phyloP scores from a whole-genome alignment of 2,329 filamentous ascomycete species.

The Diaporthe ilicicola region DNA sequence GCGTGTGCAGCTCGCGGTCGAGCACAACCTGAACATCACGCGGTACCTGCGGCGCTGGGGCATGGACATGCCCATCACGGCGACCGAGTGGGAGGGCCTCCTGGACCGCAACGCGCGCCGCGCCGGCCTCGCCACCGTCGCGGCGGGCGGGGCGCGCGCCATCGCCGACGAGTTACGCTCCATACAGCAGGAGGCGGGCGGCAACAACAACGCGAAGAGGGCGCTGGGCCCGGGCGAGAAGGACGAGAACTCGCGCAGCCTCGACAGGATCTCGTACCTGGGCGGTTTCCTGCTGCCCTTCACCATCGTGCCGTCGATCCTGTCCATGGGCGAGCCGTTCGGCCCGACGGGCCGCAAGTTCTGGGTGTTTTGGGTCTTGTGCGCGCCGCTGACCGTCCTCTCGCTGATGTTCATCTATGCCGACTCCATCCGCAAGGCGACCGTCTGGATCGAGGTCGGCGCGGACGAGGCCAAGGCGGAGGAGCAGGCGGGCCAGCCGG shows the following conservation, averaged over 20 bases:
- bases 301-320: constrained; percentile 56
- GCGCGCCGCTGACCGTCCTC: constrained; percentile 47
- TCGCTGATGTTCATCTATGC: constrained; percentile 56
- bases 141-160: neutral
- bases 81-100: constrained; percentile 43
- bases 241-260: constrained; percentile 48
- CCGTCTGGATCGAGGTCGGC: constrained; percentile 57
- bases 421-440: constrained; percentile 54
- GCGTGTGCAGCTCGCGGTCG: constrained; percentile 44
- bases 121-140: constrained; percentile 34
- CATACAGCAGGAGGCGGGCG: neutral
- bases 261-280: constrained; percentile 59
- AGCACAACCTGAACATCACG: constrained; percentile 44
- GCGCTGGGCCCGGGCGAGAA: constrained; percentile 26
- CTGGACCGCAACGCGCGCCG: constrained; percentile 42
- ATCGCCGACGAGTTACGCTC: neutral
- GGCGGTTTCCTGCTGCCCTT: constrained; percentile 58
- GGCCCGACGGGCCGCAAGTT: constrained; percentile 51
- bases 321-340: constrained; percentile 56
- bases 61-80: neutral
- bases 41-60: constrained; percentile 20
- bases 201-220: neutral
- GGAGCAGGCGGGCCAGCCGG: constrained; percentile 7
- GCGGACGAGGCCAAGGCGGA: constrained; percentile 29
- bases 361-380: constrained; percentile 58